Evolutionary conservation across 208 protist genomes (phyloP).

Genomic region (Crithidia brevicula): DNA sequence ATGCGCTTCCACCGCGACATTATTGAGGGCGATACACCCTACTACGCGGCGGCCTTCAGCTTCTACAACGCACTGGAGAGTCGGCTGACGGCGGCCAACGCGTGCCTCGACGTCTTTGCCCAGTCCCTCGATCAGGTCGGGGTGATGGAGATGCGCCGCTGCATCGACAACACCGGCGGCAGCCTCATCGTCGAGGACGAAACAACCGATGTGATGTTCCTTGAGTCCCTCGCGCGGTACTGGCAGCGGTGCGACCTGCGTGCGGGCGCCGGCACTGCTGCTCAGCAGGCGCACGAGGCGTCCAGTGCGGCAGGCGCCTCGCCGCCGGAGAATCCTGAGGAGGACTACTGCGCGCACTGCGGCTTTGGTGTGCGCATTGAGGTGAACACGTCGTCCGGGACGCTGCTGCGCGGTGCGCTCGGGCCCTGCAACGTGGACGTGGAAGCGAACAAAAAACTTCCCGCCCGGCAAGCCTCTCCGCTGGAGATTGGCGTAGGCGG

Average conservation of each 20-base stretch:
- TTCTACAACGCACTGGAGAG: conserved; percentile 94
- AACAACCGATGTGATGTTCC: conserved; percentile 92
- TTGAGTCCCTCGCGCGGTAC: conserved; percentile 73
- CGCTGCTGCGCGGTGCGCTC: conserved; percentile 69
- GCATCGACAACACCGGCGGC: conserved; percentile 93
- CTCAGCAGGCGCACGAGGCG: background rate
- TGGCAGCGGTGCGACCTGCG: conserved; percentile 73
- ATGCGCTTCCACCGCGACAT: conserved; percentile 98
- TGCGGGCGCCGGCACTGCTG: conserved; percentile 1
- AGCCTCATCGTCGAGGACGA: conserved; percentile 95
- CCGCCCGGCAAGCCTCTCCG: conserved; percentile 43
- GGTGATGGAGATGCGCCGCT: conserved; percentile 95
- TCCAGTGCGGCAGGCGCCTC: background rate
- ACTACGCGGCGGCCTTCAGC: conserved; percentile 68
- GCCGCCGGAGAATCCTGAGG: background rate
- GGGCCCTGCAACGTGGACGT: conserved; percentile 72
- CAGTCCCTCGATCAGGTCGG: conserved; percentile 97
- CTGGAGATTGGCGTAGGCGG: conserved; percentile 64
- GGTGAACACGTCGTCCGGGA: conserved; percentile 76
- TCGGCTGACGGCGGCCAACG: conserved; percentile 84
- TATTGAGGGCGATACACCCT: conserved; percentile 76
- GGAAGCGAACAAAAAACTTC: conserved; percentile 41
- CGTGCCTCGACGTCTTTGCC: conserved; percentile 97
- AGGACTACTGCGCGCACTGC: conserved; percentile 40
- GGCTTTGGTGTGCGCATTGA: conserved; percentile 76